Conservation (phyloP, 2,329 filamentous ascomycete species). For the Emydomyces testavorans region DNA sequence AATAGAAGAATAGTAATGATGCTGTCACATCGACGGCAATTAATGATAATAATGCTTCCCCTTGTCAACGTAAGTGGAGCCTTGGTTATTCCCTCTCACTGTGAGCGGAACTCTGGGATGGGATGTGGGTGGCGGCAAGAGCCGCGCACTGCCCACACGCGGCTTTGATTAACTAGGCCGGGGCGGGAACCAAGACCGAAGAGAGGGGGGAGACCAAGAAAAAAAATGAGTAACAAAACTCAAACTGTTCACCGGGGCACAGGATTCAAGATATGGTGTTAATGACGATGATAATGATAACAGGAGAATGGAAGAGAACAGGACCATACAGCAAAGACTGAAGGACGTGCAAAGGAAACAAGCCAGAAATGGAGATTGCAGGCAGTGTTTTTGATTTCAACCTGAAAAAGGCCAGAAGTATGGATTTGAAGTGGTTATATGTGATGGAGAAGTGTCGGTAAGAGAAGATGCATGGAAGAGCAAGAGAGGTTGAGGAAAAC, state of each 20-base stretch:
- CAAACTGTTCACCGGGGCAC: too few relatives aligned
- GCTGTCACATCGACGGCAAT: not conserved
- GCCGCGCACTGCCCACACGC: constrained; percentile 6
- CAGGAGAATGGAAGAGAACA: too few relatives aligned
- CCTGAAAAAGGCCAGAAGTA: too few relatives aligned
- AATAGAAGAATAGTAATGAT: not conserved
- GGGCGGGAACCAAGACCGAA: not conserved
- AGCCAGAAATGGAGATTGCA: too few relatives aligned
- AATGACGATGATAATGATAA: not conserved
- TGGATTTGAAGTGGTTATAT: too few relatives aligned
- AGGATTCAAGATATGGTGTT: too few relatives aligned
- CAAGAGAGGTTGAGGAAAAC: too few relatives aligned
- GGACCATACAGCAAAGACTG: too few relatives aligned
- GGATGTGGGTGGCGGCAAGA: constrained; percentile 5
- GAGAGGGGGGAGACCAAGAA: not conserved
- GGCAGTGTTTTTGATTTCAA: too few relatives aligned
- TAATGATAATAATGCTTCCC: not conserved
- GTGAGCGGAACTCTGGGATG: not conserved
- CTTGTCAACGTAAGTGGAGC: not conserved
- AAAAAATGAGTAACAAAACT: not conserved
- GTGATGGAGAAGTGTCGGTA: too few relatives aligned
- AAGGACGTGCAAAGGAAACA: too few relatives aligned
- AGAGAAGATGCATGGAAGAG: too few relatives aligned
- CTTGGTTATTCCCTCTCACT: not conserved
- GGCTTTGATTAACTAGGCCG: not conserved